Base-by-base conservation (phyloP, 306 rosid species). In the Prunus mongolica region DNA sequence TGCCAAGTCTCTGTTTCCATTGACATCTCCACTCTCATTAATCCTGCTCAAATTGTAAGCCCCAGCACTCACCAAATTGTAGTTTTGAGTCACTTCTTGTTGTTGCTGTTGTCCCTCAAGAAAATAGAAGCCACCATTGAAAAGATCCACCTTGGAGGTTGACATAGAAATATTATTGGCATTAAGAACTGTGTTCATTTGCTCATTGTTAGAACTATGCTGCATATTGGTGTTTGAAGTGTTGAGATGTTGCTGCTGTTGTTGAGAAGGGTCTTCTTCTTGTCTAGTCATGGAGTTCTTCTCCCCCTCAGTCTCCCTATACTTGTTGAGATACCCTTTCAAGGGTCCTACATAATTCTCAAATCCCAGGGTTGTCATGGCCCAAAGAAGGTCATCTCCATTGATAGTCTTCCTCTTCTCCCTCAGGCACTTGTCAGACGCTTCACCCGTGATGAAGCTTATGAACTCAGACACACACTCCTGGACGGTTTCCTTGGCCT, bases 381-480 rank as follows among this genome's bases (percentile, higher is more conserved):
- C 96, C 97, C 97, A 93, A 9, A 92, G 83, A 72, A 92, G 92
- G 74, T 93, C 97, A 44, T 93, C 97, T 6, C 97, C 97, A 49
- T 93, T 90, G 67, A 90, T 89, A 3, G 97, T 93, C 83, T 93
- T 93, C 78, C 97, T 86, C 83, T 93, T 93, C 41, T 93, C 97
- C 44, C 91, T 72, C 13, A 86, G 96, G 64, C 97, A 93, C 88
- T 90, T 93, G 61, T 93, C 93, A 3, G 96, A 93, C n/a, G 97
- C 97, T 63, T 93, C 97, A 3, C 97, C 92, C 0, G 97, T 90
- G 66, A 93, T 87, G 93, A 93, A 93, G 82, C 97, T 93, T 30
- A 93, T 90, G 90, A 90, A 93, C 87, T 93, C 96, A 25, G 97
- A 93, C 0, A 90, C 97, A 52, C 97, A 93, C 84, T 90, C 97